phyloP scores from a whole-genome alignment of 1,139 yeast genomes.

The Meyerozyma carpophila region DNA sequence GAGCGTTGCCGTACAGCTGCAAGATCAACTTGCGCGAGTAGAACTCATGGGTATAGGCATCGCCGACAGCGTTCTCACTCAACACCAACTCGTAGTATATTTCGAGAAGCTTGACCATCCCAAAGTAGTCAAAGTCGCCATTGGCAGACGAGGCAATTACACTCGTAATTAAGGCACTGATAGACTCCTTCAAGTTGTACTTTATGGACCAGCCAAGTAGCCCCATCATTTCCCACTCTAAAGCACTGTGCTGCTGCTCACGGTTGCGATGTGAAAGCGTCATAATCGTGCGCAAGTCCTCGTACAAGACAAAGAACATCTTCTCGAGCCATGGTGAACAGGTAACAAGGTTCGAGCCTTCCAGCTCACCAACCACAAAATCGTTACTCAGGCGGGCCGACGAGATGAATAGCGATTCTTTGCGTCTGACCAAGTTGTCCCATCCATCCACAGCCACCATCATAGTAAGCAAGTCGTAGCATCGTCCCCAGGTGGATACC shows the following conservation, averaged over 20 bases:
- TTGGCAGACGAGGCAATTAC: conserved; percentile 27
- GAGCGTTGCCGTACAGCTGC: conserved; percentile 16
- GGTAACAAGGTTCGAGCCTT: conserved; percentile 7
- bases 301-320: conserved; percentile 31
- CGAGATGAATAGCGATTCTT: conserved; percentile 15
- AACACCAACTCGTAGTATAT: conserved; percentile 38
- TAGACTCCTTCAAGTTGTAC: conserved; percentile 32
- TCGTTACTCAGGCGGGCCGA: conserved; percentile 3
- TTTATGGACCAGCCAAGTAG: conserved; percentile 38
- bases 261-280: conserved; percentile 17
- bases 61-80: conserved; percentile 30
- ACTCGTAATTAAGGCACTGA: conserved; percentile 37
- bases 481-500: conserved; percentile 40
- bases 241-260: conserved; percentile 33
- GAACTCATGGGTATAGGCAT: conserved; percentile 23
- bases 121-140: conserved; percentile 38
- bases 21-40: conserved; percentile 33
- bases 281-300: conserved; percentile 32
- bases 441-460: conserved; percentile 37
- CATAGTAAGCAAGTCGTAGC: conserved; percentile 34
- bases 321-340: conserved; percentile 40
- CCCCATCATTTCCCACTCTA: conserved; percentile 42
- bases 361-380: conserved; percentile 14
- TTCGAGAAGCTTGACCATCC: conserved; percentile 31
- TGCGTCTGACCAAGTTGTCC: conserved; percentile 27